Percentiles rank a stretch among this genome's conserved stretches.
phyloP scores from a whole-genome alignment of 2,329 filamentous ascomycete species.

The Colletotrichum gigasporum region DNA sequence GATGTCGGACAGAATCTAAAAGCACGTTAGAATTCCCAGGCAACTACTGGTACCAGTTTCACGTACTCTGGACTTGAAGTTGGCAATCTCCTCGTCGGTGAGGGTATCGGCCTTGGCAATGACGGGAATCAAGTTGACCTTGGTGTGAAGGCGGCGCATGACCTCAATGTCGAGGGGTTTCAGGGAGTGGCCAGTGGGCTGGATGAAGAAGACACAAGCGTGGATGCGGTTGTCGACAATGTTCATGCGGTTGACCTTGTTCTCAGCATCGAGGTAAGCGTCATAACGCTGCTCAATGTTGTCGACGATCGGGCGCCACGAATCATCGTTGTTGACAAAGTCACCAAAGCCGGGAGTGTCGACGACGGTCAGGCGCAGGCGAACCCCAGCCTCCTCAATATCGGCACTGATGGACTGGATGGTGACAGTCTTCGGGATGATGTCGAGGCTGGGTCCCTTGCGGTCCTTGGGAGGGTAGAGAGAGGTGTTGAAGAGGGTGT shows the following conservation, averaged over 20 bases:
- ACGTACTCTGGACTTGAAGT: slow-evolving; percentile 96
- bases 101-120: slow-evolving; percentile 99
- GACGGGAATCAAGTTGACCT: slow-evolving; percentile 99
- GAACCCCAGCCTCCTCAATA: slow-evolving; percentile 98
- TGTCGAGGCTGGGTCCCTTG: slow-evolving; percentile 96
- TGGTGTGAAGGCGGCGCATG: slow-evolving; percentile 99
- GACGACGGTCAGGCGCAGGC: slow-evolving; percentile 94
- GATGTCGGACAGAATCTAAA: slow-evolving; percentile 94
- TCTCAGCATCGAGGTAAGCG: slow-evolving; percentile 98
- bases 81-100: slow-evolving; percentile 93
- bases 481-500: slow-evolving; percentile 99
- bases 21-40: slow-evolving; percentile 10
- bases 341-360: slow-evolving; percentile 98
- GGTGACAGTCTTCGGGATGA: slow-evolving; percentile 96
- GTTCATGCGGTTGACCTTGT: slow-evolving; percentile 99
- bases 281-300: slow-evolving; percentile 99
- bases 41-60: neutral
- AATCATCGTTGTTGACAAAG: slow-evolving; percentile 99
- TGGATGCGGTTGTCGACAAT: slow-evolving; percentile 99
- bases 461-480: slow-evolving; percentile 98
- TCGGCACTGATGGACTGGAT: slow-evolving; percentile 96
- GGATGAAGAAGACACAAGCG: slow-evolving; percentile 99
- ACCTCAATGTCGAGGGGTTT: slow-evolving; percentile 99
- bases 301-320: slow-evolving; percentile 98
- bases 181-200: slow-evolving; percentile 96